Conservation (phyloP, 1,139 yeast genomes). For the Hemisphaericaspora xylanilytica region DNA sequence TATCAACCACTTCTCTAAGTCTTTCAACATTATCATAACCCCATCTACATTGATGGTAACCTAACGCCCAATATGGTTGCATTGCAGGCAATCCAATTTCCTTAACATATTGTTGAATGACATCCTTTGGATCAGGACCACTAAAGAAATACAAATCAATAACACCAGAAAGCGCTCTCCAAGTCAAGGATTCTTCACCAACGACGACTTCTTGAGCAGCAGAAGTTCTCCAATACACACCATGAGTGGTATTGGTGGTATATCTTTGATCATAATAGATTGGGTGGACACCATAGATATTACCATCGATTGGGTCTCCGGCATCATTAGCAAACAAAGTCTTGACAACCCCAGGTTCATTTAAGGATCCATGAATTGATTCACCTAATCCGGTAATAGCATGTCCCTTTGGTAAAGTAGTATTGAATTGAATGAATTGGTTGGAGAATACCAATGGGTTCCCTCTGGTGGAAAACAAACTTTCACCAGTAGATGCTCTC, state of each 20-base stretch:
- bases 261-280: slow-evolving; percentile 22
- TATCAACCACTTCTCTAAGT: slow-evolving; percentile 18
- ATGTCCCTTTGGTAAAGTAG: slow-evolving; percentile 25
- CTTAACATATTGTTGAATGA: slow-evolving; percentile 25
- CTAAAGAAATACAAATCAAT: slow-evolving; percentile 32
- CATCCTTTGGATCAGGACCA: slow-evolving; percentile 30
- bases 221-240: slow-evolving; percentile 24
- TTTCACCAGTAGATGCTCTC: slow-evolving; percentile 24
- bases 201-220: slow-evolving; percentile 23
- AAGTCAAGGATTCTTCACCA: slow-evolving; percentile 22
- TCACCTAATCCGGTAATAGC: slow-evolving; percentile 31
- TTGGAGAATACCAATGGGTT: slow-evolving; percentile 31
- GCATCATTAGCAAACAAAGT: slow-evolving; percentile 23
- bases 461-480: slow-evolving; percentile 20
- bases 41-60: slow-evolving; percentile 26
- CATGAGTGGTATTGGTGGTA: slow-evolving; percentile 21
- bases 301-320: slow-evolving; percentile 24
- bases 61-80: slow-evolving; percentile 26
- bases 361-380: slow-evolving; percentile 26
- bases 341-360: slow-evolving; percentile 27
- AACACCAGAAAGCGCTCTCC: slow-evolving; percentile 28
- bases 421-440: slow-evolving; percentile 30
- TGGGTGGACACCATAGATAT: slow-evolving; percentile 26
- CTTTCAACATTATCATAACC: slow-evolving; percentile 20
- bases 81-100: slow-evolving; percentile 22